Base-by-base conservation (phyloP, 768 basidiomycete species). In the Coprinopsis strossmayeri region DNA sequence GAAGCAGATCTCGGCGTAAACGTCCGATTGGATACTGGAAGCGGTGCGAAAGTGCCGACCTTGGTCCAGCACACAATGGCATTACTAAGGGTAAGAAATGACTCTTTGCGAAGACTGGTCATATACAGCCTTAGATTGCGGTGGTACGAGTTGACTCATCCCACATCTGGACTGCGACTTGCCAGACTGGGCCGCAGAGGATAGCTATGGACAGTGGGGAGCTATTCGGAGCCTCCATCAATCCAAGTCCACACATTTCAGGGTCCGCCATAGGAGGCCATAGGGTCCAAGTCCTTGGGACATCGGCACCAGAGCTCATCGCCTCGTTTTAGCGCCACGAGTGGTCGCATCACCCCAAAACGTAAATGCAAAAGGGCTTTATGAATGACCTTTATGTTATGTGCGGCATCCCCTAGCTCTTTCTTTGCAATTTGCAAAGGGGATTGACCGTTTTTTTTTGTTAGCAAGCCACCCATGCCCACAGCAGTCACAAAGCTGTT, bases 261-360 rank as follows among this genome's bases (percentile, higher is more conserved):
- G 35, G 40, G 40, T 42, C 40, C 37, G 20, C 18, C 20, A 10
- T 21, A 38, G 37, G 20, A 17, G 37, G 23, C 21, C 11, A 10
- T 42, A 38, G 37, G 37, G 37, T 9, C 37, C 37, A 5, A 38
- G 18, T 13, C 7, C 18, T 42, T 25, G 23, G 40, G 40, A 21
- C 37, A 26, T 25, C 40, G 40, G 40, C 40, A 42, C 21, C 40
- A 42, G 24, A 42, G 10, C 7, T 11, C 13, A 5, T 11, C 17
- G 40, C 40, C 40, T 42, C 40, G 23, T 42, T 42, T 26, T 42
- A 17, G 40, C 40, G 40, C 40, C 40, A 42, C 40, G 40, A 42
- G 21, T 5, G 35, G 35, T 42, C 21, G 40, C 40, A 42, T 42
- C 40, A 42, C 21, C 40, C 17, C 5, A 7, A 25, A 25, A 42